Percentiles rank a stretch among this genome's conserved stretches.
Evolutionary conservation across 2,329 filamentous ascomycete species (phyloP).

Genomic region (Aureobasidium sp.): DNA sequence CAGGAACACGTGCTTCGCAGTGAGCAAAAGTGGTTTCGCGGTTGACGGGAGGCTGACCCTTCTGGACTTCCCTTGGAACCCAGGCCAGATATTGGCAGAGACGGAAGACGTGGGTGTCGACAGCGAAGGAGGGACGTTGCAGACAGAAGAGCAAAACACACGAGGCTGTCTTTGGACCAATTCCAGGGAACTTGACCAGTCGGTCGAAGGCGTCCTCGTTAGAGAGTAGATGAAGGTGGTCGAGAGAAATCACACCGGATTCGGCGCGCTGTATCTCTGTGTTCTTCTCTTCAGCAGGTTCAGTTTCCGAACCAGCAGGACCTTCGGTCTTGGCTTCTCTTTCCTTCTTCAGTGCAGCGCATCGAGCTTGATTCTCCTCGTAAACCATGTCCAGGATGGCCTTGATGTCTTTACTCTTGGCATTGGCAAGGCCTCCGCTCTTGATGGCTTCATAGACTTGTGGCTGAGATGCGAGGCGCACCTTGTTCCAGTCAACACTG

Average conservation of each 20-base stretch:
- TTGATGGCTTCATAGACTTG: conserved; percentile 65
- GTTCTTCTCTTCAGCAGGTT: conserved; percentile 46
- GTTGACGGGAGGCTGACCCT: conserved; percentile 39
- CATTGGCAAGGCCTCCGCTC: conserved; percentile 61
- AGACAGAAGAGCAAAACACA: conserved; percentile 60
- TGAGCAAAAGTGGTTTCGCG: conserved; percentile 52
- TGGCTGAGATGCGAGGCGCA: conserved; percentile 51
- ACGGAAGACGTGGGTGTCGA: conserved; percentile 61
- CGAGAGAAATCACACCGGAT: conserved; percentile 56
- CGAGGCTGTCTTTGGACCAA: conserved; percentile 59
- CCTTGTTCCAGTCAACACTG: conserved; percentile 68
- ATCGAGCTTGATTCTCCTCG: conserved; percentile 57
- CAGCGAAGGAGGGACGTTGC: conserved; percentile 56
- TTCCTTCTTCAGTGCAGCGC: conserved; percentile 42
- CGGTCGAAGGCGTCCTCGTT: conserved; percentile 52
- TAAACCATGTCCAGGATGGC: conserved; percentile 65
- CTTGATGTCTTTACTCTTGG: conserved; percentile 68
- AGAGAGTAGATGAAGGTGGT: conserved; percentile 51
- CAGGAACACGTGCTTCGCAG: conserved; percentile 54
- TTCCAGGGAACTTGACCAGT: conserved; percentile 54
- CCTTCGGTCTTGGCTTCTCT: conserved; percentile 18
- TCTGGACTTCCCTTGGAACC: conserved; percentile 44
- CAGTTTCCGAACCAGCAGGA: conserved; percentile 37
- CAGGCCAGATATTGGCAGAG: conserved; percentile 56
- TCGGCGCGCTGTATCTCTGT: conserved; percentile 52